Conservation (phyloP, 108 stramenopile genomes). For the Epipyxis sp. region DNA sequence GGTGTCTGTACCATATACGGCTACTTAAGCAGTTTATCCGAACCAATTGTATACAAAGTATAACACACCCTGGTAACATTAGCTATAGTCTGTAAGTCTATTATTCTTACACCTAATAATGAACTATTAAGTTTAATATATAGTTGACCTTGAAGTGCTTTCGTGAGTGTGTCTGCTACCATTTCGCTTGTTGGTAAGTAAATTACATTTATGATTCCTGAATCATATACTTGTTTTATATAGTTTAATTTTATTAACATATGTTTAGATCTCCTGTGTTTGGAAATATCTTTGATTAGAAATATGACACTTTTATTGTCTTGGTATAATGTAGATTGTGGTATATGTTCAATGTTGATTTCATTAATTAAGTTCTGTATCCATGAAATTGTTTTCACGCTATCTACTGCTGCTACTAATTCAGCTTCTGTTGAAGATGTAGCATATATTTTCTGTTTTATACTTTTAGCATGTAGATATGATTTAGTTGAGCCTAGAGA, state of each 20-base stretch:
- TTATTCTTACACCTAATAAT: too few species aligned
- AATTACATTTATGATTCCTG: background rate
- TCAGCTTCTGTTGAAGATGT: constrained; percentile 19
- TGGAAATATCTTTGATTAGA: background rate
- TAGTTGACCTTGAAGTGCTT: background rate
- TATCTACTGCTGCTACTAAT: background rate
- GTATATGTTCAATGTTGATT: background rate
- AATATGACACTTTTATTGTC: background rate
- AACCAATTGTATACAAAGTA: too few species aligned
- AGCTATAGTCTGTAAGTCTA: too few species aligned
- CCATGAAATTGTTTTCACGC: background rate
- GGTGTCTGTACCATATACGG: too few species aligned
- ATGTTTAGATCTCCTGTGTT: background rate
- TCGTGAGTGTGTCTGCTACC: background rate
- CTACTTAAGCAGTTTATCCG: too few species aligned
- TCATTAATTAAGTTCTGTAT: constrained; percentile 13
- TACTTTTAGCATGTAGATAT: constrained; percentile 6
- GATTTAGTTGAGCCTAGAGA: background rate
- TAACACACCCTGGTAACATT: too few species aligned
- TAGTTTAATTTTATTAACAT: background rate
- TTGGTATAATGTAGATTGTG: background rate
- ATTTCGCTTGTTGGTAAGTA: background rate
- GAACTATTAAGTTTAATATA: background rate
- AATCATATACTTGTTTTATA: background rate
- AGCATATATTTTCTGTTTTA: constrained; percentile 3